Percentiles rank a stretch among this genome's conserved stretches.
Evolutionary conservation across 2,329 filamentous ascomycete genomes (phyloP).

Genomic region (Biscogniauxia marginata): DNA sequence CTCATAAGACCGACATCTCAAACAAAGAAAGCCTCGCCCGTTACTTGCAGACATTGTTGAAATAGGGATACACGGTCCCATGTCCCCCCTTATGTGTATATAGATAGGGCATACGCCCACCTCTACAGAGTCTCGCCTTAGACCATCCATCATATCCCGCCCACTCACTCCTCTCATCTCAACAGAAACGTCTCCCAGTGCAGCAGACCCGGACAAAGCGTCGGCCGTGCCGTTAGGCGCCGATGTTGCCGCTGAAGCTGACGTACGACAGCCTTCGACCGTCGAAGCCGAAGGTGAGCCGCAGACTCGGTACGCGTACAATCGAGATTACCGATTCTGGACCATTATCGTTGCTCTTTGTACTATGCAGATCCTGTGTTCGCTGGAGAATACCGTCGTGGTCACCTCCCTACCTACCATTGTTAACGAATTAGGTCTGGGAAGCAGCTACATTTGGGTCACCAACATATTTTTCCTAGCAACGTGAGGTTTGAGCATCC

Average conservation of each 20-base stretch:
- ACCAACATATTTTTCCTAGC: conserved; percentile 5
- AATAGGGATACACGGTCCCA: too few species aligned
- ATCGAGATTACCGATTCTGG: conserved; percentile 18
- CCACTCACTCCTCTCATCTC: neutral
- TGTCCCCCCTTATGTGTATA: too few species aligned
- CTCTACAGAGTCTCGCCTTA: too few species aligned
- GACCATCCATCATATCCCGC: neutral
- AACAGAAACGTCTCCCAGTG: neutral
- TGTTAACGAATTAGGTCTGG: conserved; percentile 17
- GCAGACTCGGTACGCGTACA: neutral
- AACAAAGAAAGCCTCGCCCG: too few species aligned
- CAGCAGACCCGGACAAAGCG: neutral
- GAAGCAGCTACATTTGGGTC: conserved; percentile 5
- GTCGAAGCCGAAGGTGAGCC: neutral
- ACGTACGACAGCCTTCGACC: neutral
- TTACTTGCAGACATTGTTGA: too few species aligned
- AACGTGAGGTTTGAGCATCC: neutral
- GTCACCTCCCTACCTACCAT: conserved; percentile 28
- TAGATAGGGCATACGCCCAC: neutral
- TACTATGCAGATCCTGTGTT: conserved; percentile 18
- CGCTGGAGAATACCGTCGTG: conserved; percentile 30
- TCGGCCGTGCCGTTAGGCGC: neutral
- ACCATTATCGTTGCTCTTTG: conserved; percentile 19
- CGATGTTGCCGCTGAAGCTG: neutral
- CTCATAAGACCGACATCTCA: too few species aligned